Conservation (phyloP, 208 protist genomes). For the Balamuthia mandrillaris region DNA sequence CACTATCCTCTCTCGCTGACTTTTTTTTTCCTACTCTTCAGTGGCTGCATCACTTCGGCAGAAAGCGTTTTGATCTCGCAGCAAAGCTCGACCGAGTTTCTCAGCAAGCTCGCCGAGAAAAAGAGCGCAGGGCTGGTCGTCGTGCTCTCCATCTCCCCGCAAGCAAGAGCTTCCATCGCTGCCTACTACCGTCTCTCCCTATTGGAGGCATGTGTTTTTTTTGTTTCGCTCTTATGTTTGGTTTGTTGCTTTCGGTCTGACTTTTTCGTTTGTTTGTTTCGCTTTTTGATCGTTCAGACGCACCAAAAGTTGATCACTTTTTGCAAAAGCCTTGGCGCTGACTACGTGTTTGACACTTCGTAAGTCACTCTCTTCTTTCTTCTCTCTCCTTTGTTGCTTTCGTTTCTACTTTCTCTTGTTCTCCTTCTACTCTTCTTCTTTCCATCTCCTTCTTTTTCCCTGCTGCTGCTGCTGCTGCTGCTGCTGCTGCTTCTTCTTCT, state of each 20-base stretch:
- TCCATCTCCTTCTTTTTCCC: too few relatives aligned
- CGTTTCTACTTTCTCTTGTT: too few relatives aligned
- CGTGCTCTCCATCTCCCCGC: conserved; percentile 87
- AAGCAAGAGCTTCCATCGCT: conserved; percentile 85
- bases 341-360: conserved; percentile 77
- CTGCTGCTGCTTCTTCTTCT: too few relatives aligned
- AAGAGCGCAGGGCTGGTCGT: conserved; percentile 49
- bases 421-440: too few relatives aligned
- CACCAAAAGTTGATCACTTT: conserved; percentile 74
- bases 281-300: conserved; percentile 13
- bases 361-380: too few relatives aligned
- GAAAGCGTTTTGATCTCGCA: conserved; percentile 89
- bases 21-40: conserved; percentile 45
- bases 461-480: too few relatives aligned
- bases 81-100: conserved; percentile 74
- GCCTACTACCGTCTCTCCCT: conserved; percentile 71
- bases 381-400: too few relatives aligned
- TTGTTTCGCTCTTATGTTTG: conserved; percentile 54
- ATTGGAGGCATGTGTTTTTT: conserved; percentile 46
- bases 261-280: neutral
- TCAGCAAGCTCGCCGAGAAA: conserved; percentile 34
- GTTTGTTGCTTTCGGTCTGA: neutral
- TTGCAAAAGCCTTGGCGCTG: conserved; percentile 53
- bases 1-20: conserved; percentile 15
- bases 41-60: conserved; percentile 95